A percentile compares a stretch with the other conserved stretches of the same genome.
Evolutionary conservation across 768 basidiomycete genomes (phyloP).

Genomic region (Leccinum incarnatum): DNA sequence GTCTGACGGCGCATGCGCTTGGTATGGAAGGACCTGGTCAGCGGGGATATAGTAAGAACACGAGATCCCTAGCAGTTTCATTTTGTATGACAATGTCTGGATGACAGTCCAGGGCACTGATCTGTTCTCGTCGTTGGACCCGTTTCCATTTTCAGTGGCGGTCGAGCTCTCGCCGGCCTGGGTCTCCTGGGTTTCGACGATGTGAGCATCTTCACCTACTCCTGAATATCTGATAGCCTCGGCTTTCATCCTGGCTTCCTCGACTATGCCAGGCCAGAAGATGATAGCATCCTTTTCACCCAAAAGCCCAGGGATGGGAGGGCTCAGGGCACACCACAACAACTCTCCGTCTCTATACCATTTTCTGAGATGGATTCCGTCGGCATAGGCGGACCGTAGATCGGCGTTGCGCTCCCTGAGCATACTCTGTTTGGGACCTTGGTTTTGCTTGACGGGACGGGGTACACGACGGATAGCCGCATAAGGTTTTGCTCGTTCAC

Average conservation of each 20-base stretch:
- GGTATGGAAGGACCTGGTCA: slow-evolving; percentile 68
- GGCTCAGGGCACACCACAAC: slow-evolving; percentile 62
- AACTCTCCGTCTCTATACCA: slow-evolving; percentile 70
- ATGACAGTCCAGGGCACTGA: slow-evolving; percentile 53
- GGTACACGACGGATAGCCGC: slow-evolving; percentile 40
- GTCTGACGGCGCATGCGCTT: slow-evolving; percentile 56
- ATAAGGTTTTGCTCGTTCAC: slow-evolving; percentile 35
- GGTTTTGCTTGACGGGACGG: slow-evolving; percentile 32
- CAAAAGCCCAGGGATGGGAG: slow-evolving; percentile 44
- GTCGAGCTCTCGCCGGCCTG: slow-evolving; percentile 8
- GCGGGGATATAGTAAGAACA: slow-evolving; percentile 50
- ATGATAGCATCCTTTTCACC: slow-evolving; percentile 45
- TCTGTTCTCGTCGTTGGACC: slow-evolving; percentile 10
- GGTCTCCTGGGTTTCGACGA: slow-evolving; percentile 4
- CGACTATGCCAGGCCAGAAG: slow-evolving; percentile 75
- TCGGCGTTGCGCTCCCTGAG: slow-evolving; percentile 63
- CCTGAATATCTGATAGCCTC: slow-evolving; percentile 34
- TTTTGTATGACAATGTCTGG: slow-evolving; percentile 63
- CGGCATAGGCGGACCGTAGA: slow-evolving; percentile 53
- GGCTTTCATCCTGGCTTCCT: slow-evolving; percentile 51
- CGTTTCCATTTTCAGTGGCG: slow-evolving; percentile 7
- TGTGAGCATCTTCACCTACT: background rate
- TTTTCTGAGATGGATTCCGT: slow-evolving; percentile 46
- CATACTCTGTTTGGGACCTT: slow-evolving; percentile 47
- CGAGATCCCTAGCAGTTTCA: slow-evolving; percentile 62